Conservation (phyloP, 768 basidiomycete genomes). For the Rhodotorula kratochvilovae region DNA sequence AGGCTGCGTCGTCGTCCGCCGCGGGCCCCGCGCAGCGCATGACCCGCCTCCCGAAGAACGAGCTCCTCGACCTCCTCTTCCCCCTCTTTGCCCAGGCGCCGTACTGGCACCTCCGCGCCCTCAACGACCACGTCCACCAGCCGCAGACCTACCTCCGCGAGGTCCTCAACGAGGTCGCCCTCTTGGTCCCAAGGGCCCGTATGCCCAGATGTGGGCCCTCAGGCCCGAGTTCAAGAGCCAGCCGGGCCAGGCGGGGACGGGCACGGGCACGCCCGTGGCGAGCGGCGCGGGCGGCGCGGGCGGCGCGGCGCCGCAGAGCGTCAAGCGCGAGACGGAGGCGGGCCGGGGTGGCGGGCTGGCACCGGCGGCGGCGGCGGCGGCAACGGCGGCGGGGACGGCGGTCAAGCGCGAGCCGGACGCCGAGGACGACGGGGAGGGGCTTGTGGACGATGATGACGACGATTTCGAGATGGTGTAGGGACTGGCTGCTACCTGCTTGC, state of each 20-base stretch:
- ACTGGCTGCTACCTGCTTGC: no score
- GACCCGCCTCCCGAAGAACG: constrained; percentile 84
- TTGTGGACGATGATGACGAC: constrained; percentile 11
- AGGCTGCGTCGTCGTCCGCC: neutral
- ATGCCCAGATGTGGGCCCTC: constrained; percentile 74
- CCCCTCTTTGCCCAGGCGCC: constrained; percentile 67
- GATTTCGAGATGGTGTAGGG: constrained; percentile 27
- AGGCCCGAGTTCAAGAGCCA: constrained; percentile 52
- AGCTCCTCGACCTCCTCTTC: constrained; percentile 80
- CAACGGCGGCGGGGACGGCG: neutral
- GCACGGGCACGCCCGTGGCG: neutral
- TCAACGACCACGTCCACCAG: constrained; percentile 76
- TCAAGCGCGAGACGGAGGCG: no score
- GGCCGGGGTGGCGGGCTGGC: neutral
- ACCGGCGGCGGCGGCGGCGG: no score
- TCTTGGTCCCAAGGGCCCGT: constrained; percentile 74
- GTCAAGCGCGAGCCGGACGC: neutral
- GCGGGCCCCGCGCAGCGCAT: constrained; percentile 53
- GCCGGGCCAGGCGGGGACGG: neutral
- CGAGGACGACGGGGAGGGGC: neutral
- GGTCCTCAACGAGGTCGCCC: constrained; percentile 68
- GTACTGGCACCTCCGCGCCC: constrained; percentile 73
- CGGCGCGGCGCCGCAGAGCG: no score
- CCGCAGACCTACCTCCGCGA: constrained; percentile 84
- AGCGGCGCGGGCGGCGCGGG: neutral